phyloP scores from a whole-genome alignment of 768 basidiomycete genomes.

The Tephrocybe sp. region DNA sequence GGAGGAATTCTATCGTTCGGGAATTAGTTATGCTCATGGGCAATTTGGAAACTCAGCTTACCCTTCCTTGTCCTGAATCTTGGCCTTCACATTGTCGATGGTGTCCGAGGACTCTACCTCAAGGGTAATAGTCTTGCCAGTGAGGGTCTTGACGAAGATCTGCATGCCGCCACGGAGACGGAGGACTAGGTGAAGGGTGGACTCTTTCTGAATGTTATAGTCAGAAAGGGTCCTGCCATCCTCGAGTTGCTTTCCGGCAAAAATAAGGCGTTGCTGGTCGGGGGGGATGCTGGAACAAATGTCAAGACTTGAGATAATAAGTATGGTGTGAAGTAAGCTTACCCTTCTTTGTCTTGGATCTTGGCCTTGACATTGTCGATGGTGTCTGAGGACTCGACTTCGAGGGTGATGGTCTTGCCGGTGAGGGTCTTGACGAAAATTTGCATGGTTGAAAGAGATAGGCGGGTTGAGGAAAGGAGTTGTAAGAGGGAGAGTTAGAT shows the following conservation, averaged over 20 bases:
- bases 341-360: conserved; percentile 90
- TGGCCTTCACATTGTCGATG: conserved; percentile 78
- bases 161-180: conserved; percentile 63
- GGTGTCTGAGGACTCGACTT: conserved; percentile 71
- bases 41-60: conserved; percentile 16
- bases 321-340: conserved; percentile 19
- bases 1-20: conserved; percentile 61
- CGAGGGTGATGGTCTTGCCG: conserved; percentile 77
- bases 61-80: conserved; percentile 86
- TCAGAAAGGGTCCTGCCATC: conserved; percentile 76
- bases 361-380: conserved; percentile 77
- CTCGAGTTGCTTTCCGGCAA: conserved; percentile 83
- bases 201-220: conserved; percentile 70
- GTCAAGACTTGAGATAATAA: conserved; percentile 7
- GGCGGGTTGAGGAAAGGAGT: neutral
- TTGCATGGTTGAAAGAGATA: conserved; percentile 33
- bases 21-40: neutral
- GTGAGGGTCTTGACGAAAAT: conserved; percentile 58
- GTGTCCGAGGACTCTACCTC: conserved; percentile 81
- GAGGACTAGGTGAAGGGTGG: conserved; percentile 55
- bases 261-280: conserved; percentile 79
- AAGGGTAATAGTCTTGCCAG: conserved; percentile 89
- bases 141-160: conserved; percentile 87
- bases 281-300: conserved; percentile 56
- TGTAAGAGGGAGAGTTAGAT: neutral